These are phyloP conservation scores for Coemansia reversa DNA, from an alignment of 192 early-diverging fungal species.

Conservation along the genomic window DNA sequence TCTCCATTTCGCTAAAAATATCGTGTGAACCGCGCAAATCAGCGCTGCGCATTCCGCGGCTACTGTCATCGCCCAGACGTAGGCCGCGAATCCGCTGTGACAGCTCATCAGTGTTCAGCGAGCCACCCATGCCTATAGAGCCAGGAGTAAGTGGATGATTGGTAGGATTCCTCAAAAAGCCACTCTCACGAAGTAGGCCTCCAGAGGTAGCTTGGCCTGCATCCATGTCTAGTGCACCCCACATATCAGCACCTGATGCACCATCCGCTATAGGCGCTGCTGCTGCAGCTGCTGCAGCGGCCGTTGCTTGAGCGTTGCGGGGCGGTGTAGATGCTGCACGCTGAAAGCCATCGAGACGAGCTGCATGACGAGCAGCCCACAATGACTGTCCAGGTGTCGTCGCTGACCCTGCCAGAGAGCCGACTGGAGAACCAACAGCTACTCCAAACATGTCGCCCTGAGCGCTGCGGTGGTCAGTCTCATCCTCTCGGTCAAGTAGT, in stretches of 20 bases:
- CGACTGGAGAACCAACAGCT: constrained; percentile 30
- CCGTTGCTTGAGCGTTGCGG: constrained; percentile 20
- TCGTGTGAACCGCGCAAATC: constrained; percentile 39
- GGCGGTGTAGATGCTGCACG: constrained; percentile 53
- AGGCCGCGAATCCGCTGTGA: constrained; percentile 32
- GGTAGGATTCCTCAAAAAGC: constrained; percentile 4
- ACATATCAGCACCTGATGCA: constrained; percentile 20
- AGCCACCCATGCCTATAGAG: constrained; percentile 14
- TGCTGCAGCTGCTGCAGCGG: constrained; percentile 9
- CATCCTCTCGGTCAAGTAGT: constrained; percentile 47
- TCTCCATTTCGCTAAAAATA: constrained; percentile 44
- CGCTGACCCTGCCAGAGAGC: constrained; percentile 7
- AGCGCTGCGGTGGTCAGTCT: constrained; percentile 32
- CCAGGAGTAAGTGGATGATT: constrained; percentile 15
- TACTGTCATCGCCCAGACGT: constrained; percentile 35
- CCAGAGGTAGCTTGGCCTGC: constrained; percentile 12
- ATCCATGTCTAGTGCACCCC: constrained; percentile 21
- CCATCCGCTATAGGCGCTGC: constrained; percentile 1
- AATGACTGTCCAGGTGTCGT: constrained; percentile 36
- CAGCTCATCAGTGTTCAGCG: constrained; percentile 36
- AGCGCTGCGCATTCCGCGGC: constrained; percentile 41
- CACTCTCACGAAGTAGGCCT: constrained; percentile 19
- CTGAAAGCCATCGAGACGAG: constrained; percentile 47
- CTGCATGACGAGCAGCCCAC: constrained; percentile 48
- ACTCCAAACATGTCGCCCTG: constrained; percentile 42